Percentiles rank a stretch among this genome's conserved stretches.
Evolutionary conservation across 257 asterid genomes (phyloP).

Genomic region (Solanum ossicruentum): DNA sequence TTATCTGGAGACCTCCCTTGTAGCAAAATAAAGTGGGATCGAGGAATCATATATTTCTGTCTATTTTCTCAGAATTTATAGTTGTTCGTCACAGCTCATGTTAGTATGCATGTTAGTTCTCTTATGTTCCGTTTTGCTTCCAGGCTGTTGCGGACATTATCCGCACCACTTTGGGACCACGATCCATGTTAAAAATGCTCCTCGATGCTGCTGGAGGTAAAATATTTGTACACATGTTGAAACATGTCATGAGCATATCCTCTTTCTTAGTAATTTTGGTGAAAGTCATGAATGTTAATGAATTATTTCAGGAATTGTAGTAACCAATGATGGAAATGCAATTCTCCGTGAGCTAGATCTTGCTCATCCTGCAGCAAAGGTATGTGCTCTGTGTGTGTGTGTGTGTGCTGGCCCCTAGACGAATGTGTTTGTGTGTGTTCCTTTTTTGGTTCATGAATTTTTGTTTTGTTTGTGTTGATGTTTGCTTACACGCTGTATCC

Average conservation of each 20-base stretch:
- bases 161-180: slow-evolving; percentile 90
- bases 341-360: slow-evolving; percentile 88
- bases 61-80: not conserved
- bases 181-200: slow-evolving; percentile 90
- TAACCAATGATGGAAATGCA: slow-evolving; percentile 96
- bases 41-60: not conserved
- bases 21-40: not conserved
- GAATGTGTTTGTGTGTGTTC: not conserved
- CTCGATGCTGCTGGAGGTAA: slow-evolving; percentile 82
- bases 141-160: slow-evolving; percentile 95
- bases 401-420: not conserved
- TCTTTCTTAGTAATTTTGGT: not conserved
- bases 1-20: not conserved
- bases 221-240: not conserved
- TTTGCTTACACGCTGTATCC: not conserved
- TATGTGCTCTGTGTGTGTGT: not conserved
- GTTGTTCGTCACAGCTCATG: not conserved
- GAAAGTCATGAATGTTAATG: not conserved
- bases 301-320: slow-evolving; percentile 60
- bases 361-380: slow-evolving; percentile 99
- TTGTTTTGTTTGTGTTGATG: not conserved
- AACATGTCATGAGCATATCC: not conserved
- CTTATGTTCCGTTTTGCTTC: not conserved
- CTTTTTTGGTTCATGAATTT: not conserved
- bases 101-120: not conserved